A percentile compares a stretch with the other conserved stretches of the same genome.
phyloP scores from a whole-genome alignment of 345 rosid genomes.

The Abelmoschus esculentus region DNA sequence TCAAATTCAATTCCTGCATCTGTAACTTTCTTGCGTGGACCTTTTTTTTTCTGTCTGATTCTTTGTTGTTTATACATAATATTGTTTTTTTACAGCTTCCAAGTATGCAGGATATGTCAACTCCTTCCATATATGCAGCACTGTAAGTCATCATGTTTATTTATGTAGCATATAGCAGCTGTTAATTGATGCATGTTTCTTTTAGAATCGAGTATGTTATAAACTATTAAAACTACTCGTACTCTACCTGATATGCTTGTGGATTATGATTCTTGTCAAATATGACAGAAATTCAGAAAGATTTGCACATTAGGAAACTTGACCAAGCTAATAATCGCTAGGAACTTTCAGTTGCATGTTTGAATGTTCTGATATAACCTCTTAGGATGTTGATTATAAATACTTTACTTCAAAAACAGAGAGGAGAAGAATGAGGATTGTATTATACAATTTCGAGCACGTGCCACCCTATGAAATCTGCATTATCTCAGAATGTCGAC shows the following conservation, averaged over 20 bases:
- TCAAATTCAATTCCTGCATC: background rate
- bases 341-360: background rate
- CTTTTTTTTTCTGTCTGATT: background rate
- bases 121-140: constrained; percentile 68
- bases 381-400: background rate
- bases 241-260: background rate
- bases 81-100: constrained; percentile 50
- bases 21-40: background rate
- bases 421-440: background rate
- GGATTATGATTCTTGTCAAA: background rate
- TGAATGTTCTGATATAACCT: background rate
- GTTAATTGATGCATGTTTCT: background rate
- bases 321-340: background rate
- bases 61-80: background rate
- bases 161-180: background rate
- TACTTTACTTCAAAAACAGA: background rate
- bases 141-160: constrained; percentile 39
- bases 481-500: background rate
- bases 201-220: too few relatives aligned
- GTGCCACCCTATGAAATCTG: background rate
- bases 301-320: background rate
- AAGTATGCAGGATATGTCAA: constrained; percentile 89
- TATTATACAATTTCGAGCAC: background rate
- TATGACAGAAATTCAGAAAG: background rate
- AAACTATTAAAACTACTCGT: background rate